Evolutionary conservation across 2,329 filamentous ascomycete genomes (phyloP), one percentile per base, ranked within the genome.

Genomic region (Alternaria angustiovoidea): DNA sequence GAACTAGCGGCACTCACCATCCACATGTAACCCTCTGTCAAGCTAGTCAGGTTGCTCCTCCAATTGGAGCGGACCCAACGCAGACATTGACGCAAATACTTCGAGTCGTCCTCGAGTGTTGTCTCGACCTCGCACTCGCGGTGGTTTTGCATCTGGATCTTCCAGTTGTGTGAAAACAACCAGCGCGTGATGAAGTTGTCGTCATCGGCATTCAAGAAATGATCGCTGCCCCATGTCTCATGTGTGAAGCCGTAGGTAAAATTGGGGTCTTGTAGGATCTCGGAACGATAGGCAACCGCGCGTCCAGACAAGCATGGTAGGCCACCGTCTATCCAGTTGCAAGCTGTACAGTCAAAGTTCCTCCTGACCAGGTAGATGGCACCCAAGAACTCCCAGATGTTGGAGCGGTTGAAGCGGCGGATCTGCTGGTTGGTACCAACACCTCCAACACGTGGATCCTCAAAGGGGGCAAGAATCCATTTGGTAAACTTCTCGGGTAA

Each of bases 121-220:
- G 94, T 98, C 82, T 95, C 89, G 62, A 98, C 90, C 60, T 79
- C 77, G 72, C 92, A 96, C 75, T 96, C 92, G 48, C 86, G 88
- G 78, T 97, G 90, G 81, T 97, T 97, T 81, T 98, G 94, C 79
- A 97, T 91, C 85, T 92, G 94, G 22, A 94, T 97, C 81, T 96
- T 93, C 92, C 93, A 96, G 68, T 90, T 87, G 81, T 97, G 91
- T 66, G 89, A 91, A 69, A 97, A 94, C 73, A 98, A 86, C 94
- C 94, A 98, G 59, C 94, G 89, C 7, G 94, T 97, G 70, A 98
- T 92, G 81, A 97, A 98, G 81, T 98, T 98, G 84, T 98, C 94
- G 78, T 98, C 94, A 79, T 98, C 94, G 26, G 94, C 93, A 75
- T 97, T 97, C 62, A 98, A 86, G 73, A 94, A 94, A 81, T 91